phyloP scores from a whole-genome alignment of 2,329 filamentous ascomycete species.

The Penicillium paneum region DNA sequence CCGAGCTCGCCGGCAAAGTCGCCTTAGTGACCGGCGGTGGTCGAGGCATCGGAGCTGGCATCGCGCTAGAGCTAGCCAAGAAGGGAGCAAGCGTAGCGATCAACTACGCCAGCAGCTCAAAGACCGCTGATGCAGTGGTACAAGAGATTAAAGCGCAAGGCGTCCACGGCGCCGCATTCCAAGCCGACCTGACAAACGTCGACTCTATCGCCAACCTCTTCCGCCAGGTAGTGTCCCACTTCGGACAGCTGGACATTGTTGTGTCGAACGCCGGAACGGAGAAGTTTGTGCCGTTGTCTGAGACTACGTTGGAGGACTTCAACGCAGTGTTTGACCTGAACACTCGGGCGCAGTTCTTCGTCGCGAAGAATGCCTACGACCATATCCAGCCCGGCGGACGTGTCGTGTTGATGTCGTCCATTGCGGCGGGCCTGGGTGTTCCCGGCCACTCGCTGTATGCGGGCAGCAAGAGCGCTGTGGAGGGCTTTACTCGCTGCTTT shows the following conservation, averaged over 20 bases:
- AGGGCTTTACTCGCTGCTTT: constrained; percentile 72
- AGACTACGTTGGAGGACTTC: constrained; percentile 30
- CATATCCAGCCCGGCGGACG: constrained; percentile 67
- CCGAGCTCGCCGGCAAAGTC: constrained; percentile 37
- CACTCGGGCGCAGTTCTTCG: constrained; percentile 63
- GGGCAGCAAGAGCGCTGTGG: constrained; percentile 71
- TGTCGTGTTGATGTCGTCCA: constrained; percentile 71
- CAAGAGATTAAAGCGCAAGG: constrained; percentile 63
- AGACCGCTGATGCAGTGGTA: constrained; percentile 64
- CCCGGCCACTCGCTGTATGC: constrained; percentile 72
- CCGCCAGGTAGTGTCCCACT: constrained; percentile 59
- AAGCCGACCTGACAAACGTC: constrained; percentile 66
- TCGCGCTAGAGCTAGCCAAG: constrained; percentile 41
- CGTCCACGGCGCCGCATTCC: constrained; percentile 60
- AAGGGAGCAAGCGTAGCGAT: constrained; percentile 41
- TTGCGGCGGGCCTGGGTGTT: constrained; percentile 64
- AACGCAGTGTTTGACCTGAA: constrained; percentile 60
- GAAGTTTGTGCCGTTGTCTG: constrained; percentile 28
- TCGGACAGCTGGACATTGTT: constrained; percentile 36
- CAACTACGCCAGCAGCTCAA: constrained; percentile 56
- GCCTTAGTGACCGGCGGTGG: constrained; percentile 37
- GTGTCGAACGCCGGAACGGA: constrained; percentile 55
- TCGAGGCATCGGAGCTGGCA: constrained; percentile 44
- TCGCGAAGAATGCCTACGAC: constrained; percentile 65
- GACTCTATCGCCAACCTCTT: constrained; percentile 62